Conservation (phyloP, 176 grass and related monocot genomes). For the Oryza officinalis region DNA sequence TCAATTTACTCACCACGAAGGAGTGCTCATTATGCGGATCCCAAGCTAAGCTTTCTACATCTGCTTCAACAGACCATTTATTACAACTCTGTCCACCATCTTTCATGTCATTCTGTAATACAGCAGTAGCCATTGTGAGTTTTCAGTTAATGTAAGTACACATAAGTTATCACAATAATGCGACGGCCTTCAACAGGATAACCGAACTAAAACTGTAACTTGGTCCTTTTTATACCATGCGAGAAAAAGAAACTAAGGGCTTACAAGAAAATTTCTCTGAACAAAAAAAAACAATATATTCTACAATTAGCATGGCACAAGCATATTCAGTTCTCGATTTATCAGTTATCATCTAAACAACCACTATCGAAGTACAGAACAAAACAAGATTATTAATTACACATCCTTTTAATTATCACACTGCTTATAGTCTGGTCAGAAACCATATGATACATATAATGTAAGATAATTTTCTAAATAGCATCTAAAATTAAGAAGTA, state of each 20-base stretch:
- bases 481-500: neutral
- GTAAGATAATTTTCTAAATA: neutral
- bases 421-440: neutral
- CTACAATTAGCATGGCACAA: neutral
- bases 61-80: slow-evolving; percentile 78
- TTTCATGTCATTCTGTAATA: slow-evolving; percentile 89
- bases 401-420: neutral
- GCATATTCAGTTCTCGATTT: neutral
- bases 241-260: slow-evolving; percentile 10
- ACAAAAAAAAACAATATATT: neutral
- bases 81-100: slow-evolving; percentile 50
- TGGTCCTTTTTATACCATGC: neutral
- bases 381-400: neutral
- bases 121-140: slow-evolving; percentile 21
- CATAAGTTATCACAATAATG: neutral
- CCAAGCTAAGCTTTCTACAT: slow-evolving; percentile 92
- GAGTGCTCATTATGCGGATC: slow-evolving; percentile 79
- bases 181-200: slow-evolving; percentile 1
- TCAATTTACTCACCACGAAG: slow-evolving; percentile 61
- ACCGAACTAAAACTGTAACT: neutral
- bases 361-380: neutral
- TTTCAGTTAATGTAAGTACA: neutral
- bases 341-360: neutral
- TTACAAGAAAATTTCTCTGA: neutral
- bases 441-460: neutral